Evolutionary conservation across 306 rosid species (phyloP), one percentile per base, ranked within the genome.

Genomic region (Astragalus membranaceus): DNA sequence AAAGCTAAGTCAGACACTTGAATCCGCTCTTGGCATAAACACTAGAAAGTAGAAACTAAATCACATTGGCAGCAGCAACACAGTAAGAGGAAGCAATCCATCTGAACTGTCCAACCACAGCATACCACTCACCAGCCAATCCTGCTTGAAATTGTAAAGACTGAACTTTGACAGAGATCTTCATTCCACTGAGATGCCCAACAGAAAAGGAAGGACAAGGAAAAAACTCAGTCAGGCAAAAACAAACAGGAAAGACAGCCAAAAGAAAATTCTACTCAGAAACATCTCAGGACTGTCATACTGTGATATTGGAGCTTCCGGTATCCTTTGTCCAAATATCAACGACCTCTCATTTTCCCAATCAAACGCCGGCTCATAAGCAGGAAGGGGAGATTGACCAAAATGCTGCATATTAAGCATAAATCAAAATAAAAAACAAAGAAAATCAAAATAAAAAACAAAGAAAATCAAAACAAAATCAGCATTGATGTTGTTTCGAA

Each of bases 271-370:
- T 73, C 66, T 56, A 62, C 49, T 72, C 26, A 6, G 41, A 33
- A 64, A 78, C 44, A 71, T 64, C 67, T 54, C n/a, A 12, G 54
- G 47, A 67, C 74, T 76, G 49, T 1, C 85, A 70, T 94, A 94
- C 99, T 91, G 97, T 54, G 95, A 80, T 64, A 86, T 66, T 50
- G 99, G 99, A 80, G 89, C 76, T 84, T 94, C 99, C 1, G 91
- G 90, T 63, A 83, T 83, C 85, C 99, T 86, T 88, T 94, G 99
- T 26, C 99, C 97, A 84, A 89, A 91, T 85, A 89, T 94, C 91
- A 87, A 75, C 3, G 88, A 89, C 81, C 99, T 87, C 87, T 94
- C 99, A 71, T 91, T 88, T 82, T 94, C 99, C 99, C 99, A 94
- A 80, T 94, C 99, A 87, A 88, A 94, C 10, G 97, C 99, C 2